phyloP scores from a whole-genome alignment of 1,284 basidiomycete species.

The Boletus mariae region DNA sequence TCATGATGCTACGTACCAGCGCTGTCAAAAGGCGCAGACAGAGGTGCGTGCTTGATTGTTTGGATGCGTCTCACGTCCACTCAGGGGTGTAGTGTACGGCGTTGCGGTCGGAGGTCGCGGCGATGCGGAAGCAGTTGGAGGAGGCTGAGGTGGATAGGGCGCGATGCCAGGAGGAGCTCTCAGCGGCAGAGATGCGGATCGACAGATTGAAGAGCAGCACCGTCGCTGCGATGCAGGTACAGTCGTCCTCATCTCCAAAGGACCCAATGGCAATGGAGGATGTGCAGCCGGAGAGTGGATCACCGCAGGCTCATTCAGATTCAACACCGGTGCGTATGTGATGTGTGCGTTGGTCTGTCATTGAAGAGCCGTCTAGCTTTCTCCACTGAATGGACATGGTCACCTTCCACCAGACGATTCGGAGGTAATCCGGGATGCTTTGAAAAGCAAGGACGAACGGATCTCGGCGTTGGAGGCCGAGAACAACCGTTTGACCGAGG shows the following conservation, averaged over 20 bases:
- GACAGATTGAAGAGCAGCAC: conserved; percentile 70
- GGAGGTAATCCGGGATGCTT: conserved; percentile 40
- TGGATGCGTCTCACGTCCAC: conserved; percentile 7
- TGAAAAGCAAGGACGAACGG: conserved; percentile 33
- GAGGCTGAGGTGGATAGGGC: conserved; percentile 56
- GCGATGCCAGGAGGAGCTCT: conserved; percentile 53
- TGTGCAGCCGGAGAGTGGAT: conserved; percentile 15
- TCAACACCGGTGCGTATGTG: conserved; percentile 62
- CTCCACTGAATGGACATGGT: conserved; percentile 28
- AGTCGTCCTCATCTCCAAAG: conserved; percentile 32
- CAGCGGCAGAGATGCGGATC: conserved; percentile 63
- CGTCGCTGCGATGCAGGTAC: conserved; percentile 43
- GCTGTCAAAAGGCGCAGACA: conserved; percentile 53
- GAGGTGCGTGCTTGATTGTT: conserved; percentile 43
- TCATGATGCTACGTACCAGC: conserved; percentile 36
- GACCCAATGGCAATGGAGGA: conserved; percentile 48
- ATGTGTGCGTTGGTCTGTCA: not conserved
- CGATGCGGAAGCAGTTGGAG: conserved; percentile 56
- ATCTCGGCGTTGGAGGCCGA: conserved; percentile 43
- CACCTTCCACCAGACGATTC: conserved; percentile 24
- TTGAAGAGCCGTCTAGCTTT: conserved; percentile 20
- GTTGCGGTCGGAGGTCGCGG: conserved; percentile 57
- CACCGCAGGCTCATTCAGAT: conserved; percentile 12
- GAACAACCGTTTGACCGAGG: conserved; percentile 38
- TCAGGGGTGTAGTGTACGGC: conserved; percentile 45